Evolutionary conservation across 345 rosid genomes (phyloP).

Genomic region (Moricandia moricandioides): DNA sequence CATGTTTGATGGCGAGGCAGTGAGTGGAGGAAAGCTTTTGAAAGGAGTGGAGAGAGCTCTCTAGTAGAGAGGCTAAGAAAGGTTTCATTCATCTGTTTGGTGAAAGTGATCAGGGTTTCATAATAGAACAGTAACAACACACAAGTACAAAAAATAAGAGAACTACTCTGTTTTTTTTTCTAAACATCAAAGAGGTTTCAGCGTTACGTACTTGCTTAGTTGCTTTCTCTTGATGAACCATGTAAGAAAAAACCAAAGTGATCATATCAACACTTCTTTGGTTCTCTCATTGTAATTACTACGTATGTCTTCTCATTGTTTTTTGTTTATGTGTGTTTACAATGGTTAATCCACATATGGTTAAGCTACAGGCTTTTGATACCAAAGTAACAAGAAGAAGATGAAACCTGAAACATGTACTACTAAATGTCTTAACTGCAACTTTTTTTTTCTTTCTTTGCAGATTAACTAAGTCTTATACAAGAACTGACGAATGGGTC

Average conservation of each 20-base stretch:
- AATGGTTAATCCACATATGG: conserved; percentile 99
- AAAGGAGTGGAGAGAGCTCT: conserved; percentile 37
- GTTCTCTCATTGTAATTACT: neutral
- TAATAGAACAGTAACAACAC: neutral
- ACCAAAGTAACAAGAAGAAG: conserved; percentile 56
- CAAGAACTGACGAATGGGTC: too few species aligned
- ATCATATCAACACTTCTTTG: neutral
- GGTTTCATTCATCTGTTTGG: conserved; percentile 38
- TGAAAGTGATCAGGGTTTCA: neutral
- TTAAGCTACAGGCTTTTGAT: conserved; percentile 90
- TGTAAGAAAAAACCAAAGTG: conserved; percentile 44
- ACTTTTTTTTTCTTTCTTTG: too few species aligned
- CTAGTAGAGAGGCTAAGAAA: conserved; percentile 31
- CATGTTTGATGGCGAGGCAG: conserved; percentile 45
- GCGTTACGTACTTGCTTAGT: conserved; percentile 68
- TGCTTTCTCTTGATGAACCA: conserved; percentile 82
- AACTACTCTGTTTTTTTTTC: too few species aligned
- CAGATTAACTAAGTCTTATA: too few species aligned
- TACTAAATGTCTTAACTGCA: too few species aligned
- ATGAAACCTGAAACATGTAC: too few species aligned
- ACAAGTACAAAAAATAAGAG: too few species aligned
- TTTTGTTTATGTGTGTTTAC: neutral
- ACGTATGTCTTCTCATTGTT: neutral
- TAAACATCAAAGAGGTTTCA: neutral
- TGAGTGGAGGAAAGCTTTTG: conserved; percentile 44